Percentiles rank a stretch among this genome's conserved stretches.
Conservation (phyloP, 331 rosid genomes). For the Prunus yedoensis region DNA sequence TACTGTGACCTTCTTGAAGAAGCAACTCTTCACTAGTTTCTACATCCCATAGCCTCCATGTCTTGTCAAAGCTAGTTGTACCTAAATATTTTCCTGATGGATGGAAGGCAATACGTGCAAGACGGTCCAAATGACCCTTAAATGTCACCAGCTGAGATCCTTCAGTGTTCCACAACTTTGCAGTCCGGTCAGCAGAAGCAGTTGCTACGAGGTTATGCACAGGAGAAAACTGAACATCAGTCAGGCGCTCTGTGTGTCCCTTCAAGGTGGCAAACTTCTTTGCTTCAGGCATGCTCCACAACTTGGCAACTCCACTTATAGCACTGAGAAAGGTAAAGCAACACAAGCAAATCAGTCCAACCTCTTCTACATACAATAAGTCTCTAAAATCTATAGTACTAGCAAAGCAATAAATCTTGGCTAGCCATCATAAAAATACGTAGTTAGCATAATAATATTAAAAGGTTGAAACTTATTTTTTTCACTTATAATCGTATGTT, state of each 20-base stretch:
- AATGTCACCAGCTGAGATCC: conserved; percentile 73
- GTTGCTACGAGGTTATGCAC: conserved; percentile 69
- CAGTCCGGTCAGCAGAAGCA: conserved; percentile 93
- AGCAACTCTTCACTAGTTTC: conserved; percentile 88
- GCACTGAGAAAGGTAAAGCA: conserved; percentile 52
- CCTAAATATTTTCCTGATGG: conserved; percentile 95
- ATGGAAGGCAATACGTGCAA: conserved; percentile 90
- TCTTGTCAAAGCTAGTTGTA: conserved; percentile 92
- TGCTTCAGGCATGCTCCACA: conserved; percentile 94
- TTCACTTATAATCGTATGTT: not conserved
- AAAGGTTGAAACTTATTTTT: not conserved
- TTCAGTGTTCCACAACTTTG: conserved; percentile 79
- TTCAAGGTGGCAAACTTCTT: conserved; percentile 59
- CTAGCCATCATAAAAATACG: conserved; percentile 3
- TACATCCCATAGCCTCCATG: conserved; percentile 95
- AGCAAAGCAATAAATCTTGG: not conserved
- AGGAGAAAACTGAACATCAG: conserved; percentile 83
- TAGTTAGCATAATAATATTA: not conserved
- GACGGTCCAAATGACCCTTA: conserved; percentile 91
- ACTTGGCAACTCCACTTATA: conserved; percentile 69
- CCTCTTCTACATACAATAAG: not conserved
- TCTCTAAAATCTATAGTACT: not conserved
- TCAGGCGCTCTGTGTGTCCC: conserved; percentile 85
- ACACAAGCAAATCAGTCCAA: conserved; percentile 11
- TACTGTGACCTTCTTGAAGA: conserved; percentile 97